Evolutionary conservation across 768 basidiomycete genomes (phyloP).

Genomic region (Mycena alexandri): DNA sequence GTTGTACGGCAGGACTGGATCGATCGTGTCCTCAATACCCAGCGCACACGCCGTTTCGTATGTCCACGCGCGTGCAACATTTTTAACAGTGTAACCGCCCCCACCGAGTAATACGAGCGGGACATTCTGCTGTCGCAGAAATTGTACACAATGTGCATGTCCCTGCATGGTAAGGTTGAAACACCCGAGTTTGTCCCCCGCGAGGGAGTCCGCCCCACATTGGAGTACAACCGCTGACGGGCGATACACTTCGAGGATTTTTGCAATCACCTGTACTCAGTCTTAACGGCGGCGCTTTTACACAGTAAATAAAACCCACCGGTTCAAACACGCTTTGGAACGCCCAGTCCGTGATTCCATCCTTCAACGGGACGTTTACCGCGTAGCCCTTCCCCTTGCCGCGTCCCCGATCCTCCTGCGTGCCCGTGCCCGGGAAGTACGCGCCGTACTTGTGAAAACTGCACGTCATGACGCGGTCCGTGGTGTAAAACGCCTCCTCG

Average conservation of each 20-base stretch:
- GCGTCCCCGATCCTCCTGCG: slow-evolving; percentile 87
- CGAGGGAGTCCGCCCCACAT: slow-evolving; percentile 95
- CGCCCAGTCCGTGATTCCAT: slow-evolving; percentile 93
- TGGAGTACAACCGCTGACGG: slow-evolving; percentile 93
- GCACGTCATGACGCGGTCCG: slow-evolving; percentile 96
- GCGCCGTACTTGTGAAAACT: slow-evolving; percentile 99
- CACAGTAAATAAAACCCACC: slow-evolving; percentile 58
- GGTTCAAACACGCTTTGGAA: slow-evolving; percentile 93
- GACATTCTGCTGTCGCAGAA: slow-evolving; percentile 83
- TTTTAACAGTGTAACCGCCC: slow-evolving; percentile 97
- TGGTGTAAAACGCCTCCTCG: slow-evolving; percentile 98
- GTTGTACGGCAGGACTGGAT: slow-evolving; percentile 86
- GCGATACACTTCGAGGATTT: slow-evolving; percentile 88
- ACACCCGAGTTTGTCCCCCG: slow-evolving; percentile 95
- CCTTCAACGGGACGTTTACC: slow-evolving; percentile 93
- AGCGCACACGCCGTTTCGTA: slow-evolving; percentile 97
- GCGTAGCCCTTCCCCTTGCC: slow-evolving; percentile 90
- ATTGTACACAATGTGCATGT: slow-evolving; percentile 92
- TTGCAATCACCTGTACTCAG: slow-evolving; percentile 74
- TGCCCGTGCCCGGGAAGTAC: slow-evolving; percentile 91
- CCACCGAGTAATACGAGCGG: slow-evolving; percentile 95
- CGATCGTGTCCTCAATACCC: slow-evolving; percentile 84
- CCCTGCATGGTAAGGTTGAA: slow-evolving; percentile 98
- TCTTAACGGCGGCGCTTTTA: slow-evolving; percentile 18
- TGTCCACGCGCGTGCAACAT: slow-evolving; percentile 95